These are phyloP conservation scores for Carex cristatella DNA, from an alignment of 176 grass and related monocot species.

Conservation along the genomic window DNA sequence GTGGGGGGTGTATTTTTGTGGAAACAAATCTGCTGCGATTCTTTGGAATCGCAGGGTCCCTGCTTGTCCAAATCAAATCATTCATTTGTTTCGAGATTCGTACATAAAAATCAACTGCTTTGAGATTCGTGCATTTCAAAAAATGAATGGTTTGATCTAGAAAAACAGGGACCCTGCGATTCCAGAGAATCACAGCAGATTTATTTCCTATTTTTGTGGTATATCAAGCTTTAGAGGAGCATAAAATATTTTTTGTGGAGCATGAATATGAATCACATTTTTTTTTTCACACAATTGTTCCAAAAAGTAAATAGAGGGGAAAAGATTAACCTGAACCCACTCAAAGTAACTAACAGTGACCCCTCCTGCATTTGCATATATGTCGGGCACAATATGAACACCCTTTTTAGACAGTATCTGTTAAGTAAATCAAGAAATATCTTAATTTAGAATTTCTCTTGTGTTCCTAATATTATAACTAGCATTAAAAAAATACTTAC, in stretches of 20 bases:
- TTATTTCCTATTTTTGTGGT: not conserved
- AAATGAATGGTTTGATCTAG: no score
- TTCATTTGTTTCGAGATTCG: no score
- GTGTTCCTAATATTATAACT: not conserved
- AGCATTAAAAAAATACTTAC: conserved; percentile 15
- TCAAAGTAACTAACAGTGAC: conserved; percentile 98
- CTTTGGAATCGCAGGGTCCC: no score
- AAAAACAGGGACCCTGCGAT: no score
- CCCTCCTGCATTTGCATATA: conserved; percentile 67
- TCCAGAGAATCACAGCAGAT: no score
- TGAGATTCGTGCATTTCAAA: no score
- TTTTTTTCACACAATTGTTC: not conserved
- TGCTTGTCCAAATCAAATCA: no score
- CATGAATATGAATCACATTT: not conserved
- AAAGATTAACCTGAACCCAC: conserved; percentile 68
- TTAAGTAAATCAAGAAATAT: not conserved
- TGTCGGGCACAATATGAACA: conserved; percentile 76
- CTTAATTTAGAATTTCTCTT: not conserved
- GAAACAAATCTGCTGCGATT: no score
- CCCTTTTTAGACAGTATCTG: conserved; percentile 90
- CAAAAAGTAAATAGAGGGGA: not conserved
- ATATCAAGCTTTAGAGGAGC: not conserved
- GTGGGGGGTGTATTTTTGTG: no score
- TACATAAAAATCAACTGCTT: no score
- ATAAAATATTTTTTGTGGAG: not conserved